phyloP scores from a whole-genome alignment of 805 yeast species.

The Blastobotrys peoriensis region DNA sequence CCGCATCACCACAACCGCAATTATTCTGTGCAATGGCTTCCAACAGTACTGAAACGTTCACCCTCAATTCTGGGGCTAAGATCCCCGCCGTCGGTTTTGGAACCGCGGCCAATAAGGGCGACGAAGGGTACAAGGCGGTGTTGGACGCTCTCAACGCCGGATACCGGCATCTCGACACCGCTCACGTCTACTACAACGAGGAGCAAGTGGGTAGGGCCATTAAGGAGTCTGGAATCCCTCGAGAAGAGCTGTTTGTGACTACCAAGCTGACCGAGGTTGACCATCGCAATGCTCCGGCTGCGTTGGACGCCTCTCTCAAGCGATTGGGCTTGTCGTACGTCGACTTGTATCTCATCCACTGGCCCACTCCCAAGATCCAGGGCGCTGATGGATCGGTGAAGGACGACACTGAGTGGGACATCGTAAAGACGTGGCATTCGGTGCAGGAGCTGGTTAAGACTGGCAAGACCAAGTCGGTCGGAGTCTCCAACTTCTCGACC shows the following conservation, averaged over 20 bases:
- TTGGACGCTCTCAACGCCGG: conserved; percentile 48
- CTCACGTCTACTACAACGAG: conserved; percentile 64
- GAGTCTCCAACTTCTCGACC: conserved; percentile 66
- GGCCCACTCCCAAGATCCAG: conserved; percentile 44
- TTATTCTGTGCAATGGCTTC: no score
- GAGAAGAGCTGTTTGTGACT: conserved; percentile 52
- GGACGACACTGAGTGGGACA: conserved; percentile 21
- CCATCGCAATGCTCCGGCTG: conserved; percentile 37
- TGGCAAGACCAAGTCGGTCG: conserved; percentile 53
- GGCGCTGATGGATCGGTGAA: conserved; percentile 35
- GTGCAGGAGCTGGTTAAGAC: conserved; percentile 51
- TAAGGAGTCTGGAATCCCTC: conserved; percentile 32
- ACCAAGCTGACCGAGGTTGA: conserved; percentile 53
- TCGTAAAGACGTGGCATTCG: conserved; percentile 54
- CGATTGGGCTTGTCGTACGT: conserved; percentile 53
- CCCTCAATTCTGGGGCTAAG: conserved; percentile 48
- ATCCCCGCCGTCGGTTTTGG: conserved; percentile 71
- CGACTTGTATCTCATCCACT: conserved; percentile 60
- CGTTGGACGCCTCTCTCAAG: conserved; percentile 45
- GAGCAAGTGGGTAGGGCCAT: conserved; percentile 53
- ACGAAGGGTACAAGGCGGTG: conserved; percentile 40
- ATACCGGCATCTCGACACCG: conserved; percentile 69
- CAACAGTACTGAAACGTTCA: conserved; percentile 20
- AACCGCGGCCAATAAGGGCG: conserved; percentile 48
- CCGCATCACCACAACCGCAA: no score